Evolutionary conservation across 2,329 filamentous ascomycete species (phyloP).

Genomic region (Cadophora gregata): DNA sequence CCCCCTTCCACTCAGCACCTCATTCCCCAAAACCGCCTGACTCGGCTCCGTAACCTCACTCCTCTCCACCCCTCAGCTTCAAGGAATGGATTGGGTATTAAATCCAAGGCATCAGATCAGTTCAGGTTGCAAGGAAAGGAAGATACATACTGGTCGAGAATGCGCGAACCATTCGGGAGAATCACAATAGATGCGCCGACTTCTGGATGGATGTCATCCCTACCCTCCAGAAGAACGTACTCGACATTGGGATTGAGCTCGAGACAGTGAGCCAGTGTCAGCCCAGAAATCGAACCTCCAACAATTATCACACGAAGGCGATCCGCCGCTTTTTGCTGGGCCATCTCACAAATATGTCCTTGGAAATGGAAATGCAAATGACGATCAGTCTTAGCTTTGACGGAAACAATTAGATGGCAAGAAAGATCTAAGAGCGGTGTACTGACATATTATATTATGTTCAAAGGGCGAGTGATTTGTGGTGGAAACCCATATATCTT

Average conservation of each 20-base stretch:
- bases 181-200: constrained; percentile 56
- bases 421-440: neutral
- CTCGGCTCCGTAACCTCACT: too few relatives aligned
- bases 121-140: neutral
- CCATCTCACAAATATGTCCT: neutral
- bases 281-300: constrained; percentile 55
- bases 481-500: neutral
- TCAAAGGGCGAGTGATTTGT: neutral
- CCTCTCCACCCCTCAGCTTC: neutral
- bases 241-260: constrained; percentile 51
- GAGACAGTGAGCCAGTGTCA: constrained; percentile 54
- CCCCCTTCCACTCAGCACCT: too few relatives aligned
- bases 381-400: neutral
- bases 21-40: too few relatives aligned
- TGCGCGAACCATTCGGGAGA: constrained; percentile 49
- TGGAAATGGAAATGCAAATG: neutral
- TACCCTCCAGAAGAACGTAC: constrained; percentile 55
- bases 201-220: constrained; percentile 50
- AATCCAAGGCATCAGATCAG: neutral
- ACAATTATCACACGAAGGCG: constrained; percentile 52
- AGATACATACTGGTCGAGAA: constrained; percentile 53
- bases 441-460: neutral
- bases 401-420: neutral
- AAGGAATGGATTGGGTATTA: too few relatives aligned
- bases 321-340: neutral